Evolutionary conservation across 768 basidiomycete genomes (phyloP).

Genomic region (Exsudoporus frostii): DNA sequence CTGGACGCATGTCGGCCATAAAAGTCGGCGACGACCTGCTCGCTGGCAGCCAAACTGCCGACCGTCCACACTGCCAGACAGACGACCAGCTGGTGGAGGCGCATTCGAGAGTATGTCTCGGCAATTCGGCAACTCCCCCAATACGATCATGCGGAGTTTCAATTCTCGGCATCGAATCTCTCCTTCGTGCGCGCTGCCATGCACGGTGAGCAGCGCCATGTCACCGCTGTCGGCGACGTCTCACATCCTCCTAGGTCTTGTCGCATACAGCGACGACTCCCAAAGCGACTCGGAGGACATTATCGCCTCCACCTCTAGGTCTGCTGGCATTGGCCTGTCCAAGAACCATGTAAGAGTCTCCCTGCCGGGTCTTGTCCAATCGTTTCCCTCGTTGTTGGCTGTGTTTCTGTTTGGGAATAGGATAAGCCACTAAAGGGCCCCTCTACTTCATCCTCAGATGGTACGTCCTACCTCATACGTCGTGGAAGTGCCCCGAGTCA

Average conservation of each 20-base stretch:
- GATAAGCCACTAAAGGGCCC: constrained; percentile 48
- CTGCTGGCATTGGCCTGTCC: constrained; percentile 1
- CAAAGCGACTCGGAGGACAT: constrained; percentile 53
- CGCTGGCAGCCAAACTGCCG: constrained; percentile 29
- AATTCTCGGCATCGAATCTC: constrained; percentile 10
- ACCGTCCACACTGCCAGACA: constrained; percentile 37
- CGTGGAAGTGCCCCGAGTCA: neutral
- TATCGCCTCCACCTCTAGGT: constrained; percentile 31
- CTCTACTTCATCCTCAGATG: constrained; percentile 27
- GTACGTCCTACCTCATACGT: constrained; percentile 14
- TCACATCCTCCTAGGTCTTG: constrained; percentile 43
- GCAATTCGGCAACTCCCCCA: constrained; percentile 23
- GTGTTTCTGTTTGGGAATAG: constrained; percentile 60
- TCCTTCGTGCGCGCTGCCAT: constrained; percentile 19
- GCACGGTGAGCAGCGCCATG: constrained; percentile 26
- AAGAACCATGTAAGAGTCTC: constrained; percentile 62
- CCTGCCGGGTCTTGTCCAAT: constrained; percentile 33
- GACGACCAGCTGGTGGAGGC: constrained; percentile 29
- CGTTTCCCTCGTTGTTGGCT: constrained; percentile 69
- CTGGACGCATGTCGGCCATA: constrained; percentile 39
- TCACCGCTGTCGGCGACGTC: neutral
- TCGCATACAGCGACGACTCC: constrained; percentile 64
- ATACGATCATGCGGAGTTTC: constrained; percentile 19
- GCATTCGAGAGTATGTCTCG: constrained; percentile 24
- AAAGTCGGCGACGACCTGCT: constrained; percentile 44